These are phyloP conservation scores for Phialocephala subalpina DNA, from an alignment of 2,329 filamentous ascomycete genomes.

Conservation along the genomic window DNA sequence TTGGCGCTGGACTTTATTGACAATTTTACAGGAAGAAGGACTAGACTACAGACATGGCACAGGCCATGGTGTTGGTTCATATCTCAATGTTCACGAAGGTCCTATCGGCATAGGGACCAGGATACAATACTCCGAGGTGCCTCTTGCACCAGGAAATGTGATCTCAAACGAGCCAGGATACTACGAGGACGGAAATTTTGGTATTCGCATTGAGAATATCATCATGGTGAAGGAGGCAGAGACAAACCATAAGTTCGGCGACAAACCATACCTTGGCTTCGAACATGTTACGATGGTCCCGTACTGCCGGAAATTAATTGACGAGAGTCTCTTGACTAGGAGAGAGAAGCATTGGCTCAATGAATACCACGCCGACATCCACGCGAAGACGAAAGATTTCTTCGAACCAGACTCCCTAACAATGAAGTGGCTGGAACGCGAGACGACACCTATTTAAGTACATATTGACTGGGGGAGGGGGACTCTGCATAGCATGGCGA, in stretches of 20 bases:
- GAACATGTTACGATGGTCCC: constrained; percentile 98
- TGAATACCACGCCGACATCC: constrained; percentile 81
- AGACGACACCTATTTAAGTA: constrained; percentile 69
- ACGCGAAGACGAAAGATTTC: constrained; percentile 79
- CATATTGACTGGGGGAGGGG: constrained; percentile 2
- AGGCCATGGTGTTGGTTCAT: constrained; percentile 94
- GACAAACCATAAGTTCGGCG: constrained; percentile 87
- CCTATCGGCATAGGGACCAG: constrained; percentile 96
- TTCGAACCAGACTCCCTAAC: constrained; percentile 79
- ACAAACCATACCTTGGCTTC: constrained; percentile 93
- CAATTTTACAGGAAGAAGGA: constrained; percentile 65
- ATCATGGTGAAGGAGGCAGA: constrained; percentile 89
- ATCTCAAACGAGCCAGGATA: constrained; percentile 96
- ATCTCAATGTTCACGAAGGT: constrained; percentile 95
- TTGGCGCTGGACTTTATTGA: constrained; percentile 19
- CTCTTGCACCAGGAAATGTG: constrained; percentile 90
- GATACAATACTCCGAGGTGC: constrained; percentile 89
- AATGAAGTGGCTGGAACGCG: constrained; percentile 82
- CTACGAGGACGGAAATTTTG: constrained; percentile 95
- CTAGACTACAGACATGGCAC: constrained; percentile 97
- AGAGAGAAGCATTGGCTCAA: constrained; percentile 89
- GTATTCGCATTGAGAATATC: constrained; percentile 96
- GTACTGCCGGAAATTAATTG: constrained; percentile 88
- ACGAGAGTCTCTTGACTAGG: constrained; percentile 73
- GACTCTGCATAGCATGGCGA: constrained; percentile 17